Evolutionary conservation across 805 yeast genomes (phyloP).

Genomic region (Monosporozyma yasuniensis): DNA sequence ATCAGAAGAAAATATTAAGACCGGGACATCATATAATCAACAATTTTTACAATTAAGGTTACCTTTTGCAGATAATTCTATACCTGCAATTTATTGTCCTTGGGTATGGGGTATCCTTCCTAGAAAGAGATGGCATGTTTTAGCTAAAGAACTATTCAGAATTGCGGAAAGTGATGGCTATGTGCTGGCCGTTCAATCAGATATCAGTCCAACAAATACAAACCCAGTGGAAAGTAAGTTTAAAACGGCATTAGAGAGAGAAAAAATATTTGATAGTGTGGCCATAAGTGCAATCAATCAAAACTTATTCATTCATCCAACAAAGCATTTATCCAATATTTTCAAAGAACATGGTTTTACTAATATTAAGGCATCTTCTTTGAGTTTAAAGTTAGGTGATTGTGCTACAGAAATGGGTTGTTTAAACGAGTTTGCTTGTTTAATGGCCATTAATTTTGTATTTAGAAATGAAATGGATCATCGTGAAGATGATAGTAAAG

Average conservation of each 20-base stretch:
- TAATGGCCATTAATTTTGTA: slow-evolving; percentile 13
- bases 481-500: slow-evolving; percentile 10
- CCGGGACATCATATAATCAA: slow-evolving; percentile 10
- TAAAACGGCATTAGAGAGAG: slow-evolving; percentile 17
- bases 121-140: slow-evolving; percentile 22
- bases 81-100: slow-evolving; percentile 24
- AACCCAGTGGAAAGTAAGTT: slow-evolving; percentile 3
- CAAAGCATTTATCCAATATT: slow-evolving; percentile 17
- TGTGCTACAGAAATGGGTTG: slow-evolving; percentile 24
- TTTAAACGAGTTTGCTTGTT: slow-evolving; percentile 20
- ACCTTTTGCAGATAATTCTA: slow-evolving; percentile 20
- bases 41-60: slow-evolving; percentile 18
- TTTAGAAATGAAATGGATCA: slow-evolving; percentile 13
- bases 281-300: slow-evolving; percentile 20
- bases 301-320: slow-evolving; percentile 23
- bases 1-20: background rate
- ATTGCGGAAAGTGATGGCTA: slow-evolving; percentile 27
- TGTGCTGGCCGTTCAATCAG: slow-evolving; percentile 16
- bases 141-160: slow-evolving; percentile 22
- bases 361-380: slow-evolving; percentile 20
- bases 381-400: slow-evolving; percentile 25
- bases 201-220: slow-evolving; percentile 16
- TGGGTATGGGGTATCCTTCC: slow-evolving; percentile 22
- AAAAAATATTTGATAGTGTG: slow-evolving; percentile 17
- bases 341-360: slow-evolving; percentile 25